Percentiles rank a stretch among this genome's conserved stretches.
Conservation (phyloP, 2,329 filamentous ascomycete genomes). For the Pseudocercospora fuligena region DNA sequence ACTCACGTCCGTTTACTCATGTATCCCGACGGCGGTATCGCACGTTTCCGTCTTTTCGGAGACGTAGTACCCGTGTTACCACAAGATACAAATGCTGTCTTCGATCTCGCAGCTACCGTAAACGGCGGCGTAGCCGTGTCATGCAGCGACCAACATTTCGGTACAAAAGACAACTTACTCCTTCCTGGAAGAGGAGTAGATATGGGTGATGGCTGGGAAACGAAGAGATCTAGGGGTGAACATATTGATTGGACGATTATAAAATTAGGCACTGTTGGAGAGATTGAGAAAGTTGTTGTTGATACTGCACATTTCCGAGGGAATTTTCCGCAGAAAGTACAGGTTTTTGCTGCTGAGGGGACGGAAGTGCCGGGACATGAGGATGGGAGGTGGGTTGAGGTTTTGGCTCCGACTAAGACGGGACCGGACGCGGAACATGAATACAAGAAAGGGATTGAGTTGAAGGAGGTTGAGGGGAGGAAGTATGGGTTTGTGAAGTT, state of each 20-base stretch:
- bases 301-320: slow-evolving; percentile 85
- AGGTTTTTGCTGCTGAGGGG: slow-evolving; percentile 65
- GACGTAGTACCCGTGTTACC: slow-evolving; percentile 78
- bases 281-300: slow-evolving; percentile 69
- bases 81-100: slow-evolving; percentile 63
- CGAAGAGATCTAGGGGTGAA: slow-evolving; percentile 71
- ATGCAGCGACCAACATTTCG: slow-evolving; percentile 85
- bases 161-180: slow-evolving; percentile 79
- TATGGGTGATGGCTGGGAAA: slow-evolving; percentile 91
- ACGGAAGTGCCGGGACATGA: slow-evolving; percentile 57
- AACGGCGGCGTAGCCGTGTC: slow-evolving; percentile 77
- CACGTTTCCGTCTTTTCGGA: slow-evolving; percentile 77
- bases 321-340: slow-evolving; percentile 80
- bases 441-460: slow-evolving; percentile 51
- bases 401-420: slow-evolving; percentile 70
- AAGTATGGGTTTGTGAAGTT: slow-evolving; percentile 84
- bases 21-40: slow-evolving; percentile 86
- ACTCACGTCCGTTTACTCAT: slow-evolving; percentile 82
- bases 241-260: slow-evolving; percentile 85
- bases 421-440: slow-evolving; percentile 75
- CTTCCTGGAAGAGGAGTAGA: slow-evolving; percentile 78
- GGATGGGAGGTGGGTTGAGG: slow-evolving; percentile 67
- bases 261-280: slow-evolving; percentile 69
- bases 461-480: slow-evolving; percentile 58
- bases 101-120: slow-evolving; percentile 77